Conservation (phyloP, 176 grass and related monocot species). For the Poa pratensis region DNA sequence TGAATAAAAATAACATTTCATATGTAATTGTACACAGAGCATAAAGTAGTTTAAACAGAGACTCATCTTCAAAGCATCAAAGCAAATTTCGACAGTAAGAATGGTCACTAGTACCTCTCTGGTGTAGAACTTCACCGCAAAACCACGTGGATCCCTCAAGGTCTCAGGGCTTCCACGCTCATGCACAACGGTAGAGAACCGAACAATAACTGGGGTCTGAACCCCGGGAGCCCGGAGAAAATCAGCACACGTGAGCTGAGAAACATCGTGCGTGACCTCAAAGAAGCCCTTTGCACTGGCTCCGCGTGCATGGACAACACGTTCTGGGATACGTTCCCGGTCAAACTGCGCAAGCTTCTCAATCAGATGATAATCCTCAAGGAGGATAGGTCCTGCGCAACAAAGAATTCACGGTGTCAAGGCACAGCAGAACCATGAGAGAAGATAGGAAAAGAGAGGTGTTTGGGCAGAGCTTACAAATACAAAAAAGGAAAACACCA, state of each 20-base stretch:
- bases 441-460: background rate
- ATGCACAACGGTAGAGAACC: slow-evolving; percentile 90
- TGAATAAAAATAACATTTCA: background rate
- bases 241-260: slow-evolving; percentile 80
- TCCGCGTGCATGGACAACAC: slow-evolving; percentile 84
- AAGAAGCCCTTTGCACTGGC: slow-evolving; percentile 92
- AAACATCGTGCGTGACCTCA: slow-evolving; percentile 86
- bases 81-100: background rate
- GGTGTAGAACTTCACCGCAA: slow-evolving; percentile 89
- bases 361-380: slow-evolving; percentile 90
- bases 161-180: slow-evolving; percentile 93
- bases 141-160: slow-evolving; percentile 82
- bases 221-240: slow-evolving; percentile 85
- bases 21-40: background rate
- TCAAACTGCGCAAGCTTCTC: slow-evolving; percentile 95
- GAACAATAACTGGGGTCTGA: slow-evolving; percentile 73
- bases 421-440: background rate
- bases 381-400: slow-evolving; percentile 70
- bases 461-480: background rate
- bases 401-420: background rate
- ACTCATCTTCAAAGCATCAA: background rate
- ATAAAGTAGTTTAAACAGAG: too few relatives aligned
- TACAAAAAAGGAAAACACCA: background rate
- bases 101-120: slow-evolving; percentile 66
- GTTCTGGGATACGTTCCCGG: slow-evolving; percentile 82